Evolutionary conservation across 805 yeast genomes (phyloP).

Genomic region (Metschnikowia koreensis): DNA sequence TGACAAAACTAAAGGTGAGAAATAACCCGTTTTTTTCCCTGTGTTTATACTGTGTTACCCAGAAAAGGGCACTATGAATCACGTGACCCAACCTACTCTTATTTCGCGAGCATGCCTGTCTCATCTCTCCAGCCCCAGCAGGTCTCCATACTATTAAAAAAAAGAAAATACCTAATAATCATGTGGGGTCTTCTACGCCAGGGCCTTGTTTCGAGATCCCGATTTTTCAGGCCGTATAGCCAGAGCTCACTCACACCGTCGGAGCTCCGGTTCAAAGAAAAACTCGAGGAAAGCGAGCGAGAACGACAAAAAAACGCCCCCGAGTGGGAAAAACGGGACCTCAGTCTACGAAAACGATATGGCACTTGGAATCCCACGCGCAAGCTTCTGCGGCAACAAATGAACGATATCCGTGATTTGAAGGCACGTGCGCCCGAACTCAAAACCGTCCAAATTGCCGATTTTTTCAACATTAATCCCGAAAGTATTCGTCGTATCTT

Average conservation of each 20-base stretch:
- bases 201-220: background rate
- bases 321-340: slow-evolving; percentile 71
- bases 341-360: slow-evolving; percentile 60
- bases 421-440: slow-evolving; percentile 60
- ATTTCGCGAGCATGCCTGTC: background rate
- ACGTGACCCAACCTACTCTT: no score
- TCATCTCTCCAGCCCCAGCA: background rate
- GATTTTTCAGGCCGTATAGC: background rate
- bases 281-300: slow-evolving; percentile 21
- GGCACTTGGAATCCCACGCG: slow-evolving; percentile 68
- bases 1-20: no score
- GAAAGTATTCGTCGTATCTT: slow-evolving; percentile 80
- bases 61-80: no score
- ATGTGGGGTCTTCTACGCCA: slow-evolving; percentile 6
- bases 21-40: no score
- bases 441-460: slow-evolving; percentile 56
- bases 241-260: slow-evolving; percentile 7
- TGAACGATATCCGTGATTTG: slow-evolving; percentile 59
- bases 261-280: slow-evolving; percentile 17
- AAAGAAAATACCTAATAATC: background rate
- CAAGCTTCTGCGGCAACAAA: slow-evolving; percentile 64
- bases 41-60: no score
- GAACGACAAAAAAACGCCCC: slow-evolving; percentile 42
- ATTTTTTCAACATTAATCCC: slow-evolving; percentile 68
- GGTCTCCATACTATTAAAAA: no score